Conservation (phyloP, 148 eudicot genomes). For the Amaranthus palmeri region DNA sequence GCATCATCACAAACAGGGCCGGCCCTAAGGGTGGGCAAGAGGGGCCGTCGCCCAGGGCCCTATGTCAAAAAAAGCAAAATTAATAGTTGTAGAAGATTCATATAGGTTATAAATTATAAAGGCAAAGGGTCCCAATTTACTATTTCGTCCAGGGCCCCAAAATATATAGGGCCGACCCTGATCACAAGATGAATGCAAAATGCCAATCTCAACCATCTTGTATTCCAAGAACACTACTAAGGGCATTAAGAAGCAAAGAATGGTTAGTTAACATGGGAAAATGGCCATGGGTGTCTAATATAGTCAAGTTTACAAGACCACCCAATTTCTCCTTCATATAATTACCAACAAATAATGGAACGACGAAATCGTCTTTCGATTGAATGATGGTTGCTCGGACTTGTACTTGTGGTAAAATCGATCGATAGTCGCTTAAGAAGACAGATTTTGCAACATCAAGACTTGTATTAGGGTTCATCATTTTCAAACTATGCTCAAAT, state of each 20-base stretch:
- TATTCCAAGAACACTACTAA: slow-evolving; percentile 14
- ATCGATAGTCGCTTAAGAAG: slow-evolving; percentile 26
- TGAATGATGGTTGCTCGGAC: slow-evolving; percentile 25
- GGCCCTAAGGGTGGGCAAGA: too few species aligned
- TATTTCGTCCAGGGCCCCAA: too few species aligned
- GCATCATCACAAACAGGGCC: too few species aligned
- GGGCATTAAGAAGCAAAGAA: slow-evolving; percentile 12
- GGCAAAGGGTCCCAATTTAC: too few species aligned
- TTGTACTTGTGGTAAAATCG: slow-evolving; percentile 15
- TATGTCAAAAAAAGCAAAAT: too few species aligned
- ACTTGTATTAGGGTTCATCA: slow-evolving; percentile 22
- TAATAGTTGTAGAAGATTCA: too few species aligned
- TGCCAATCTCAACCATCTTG: not conserved
- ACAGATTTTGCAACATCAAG: slow-evolving; percentile 20
- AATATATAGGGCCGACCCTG: too few species aligned
- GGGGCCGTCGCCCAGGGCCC: too few species aligned
- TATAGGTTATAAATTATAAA: too few species aligned
- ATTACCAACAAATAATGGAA: slow-evolving; percentile 23
- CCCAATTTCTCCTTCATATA: slow-evolving; percentile 30
- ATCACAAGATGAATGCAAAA: too few species aligned
- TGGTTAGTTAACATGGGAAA: slow-evolving; percentile 31
- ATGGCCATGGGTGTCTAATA: slow-evolving; percentile 28
- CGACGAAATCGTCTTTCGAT: slow-evolving; percentile 22
- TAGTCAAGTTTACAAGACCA: slow-evolving; percentile 14
- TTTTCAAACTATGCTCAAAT: slow-evolving; percentile 23